These are phyloP conservation scores for Nigrospora oryzae DNA, from an alignment of 2,329 filamentous ascomycete species.

Conservation along the genomic window DNA sequence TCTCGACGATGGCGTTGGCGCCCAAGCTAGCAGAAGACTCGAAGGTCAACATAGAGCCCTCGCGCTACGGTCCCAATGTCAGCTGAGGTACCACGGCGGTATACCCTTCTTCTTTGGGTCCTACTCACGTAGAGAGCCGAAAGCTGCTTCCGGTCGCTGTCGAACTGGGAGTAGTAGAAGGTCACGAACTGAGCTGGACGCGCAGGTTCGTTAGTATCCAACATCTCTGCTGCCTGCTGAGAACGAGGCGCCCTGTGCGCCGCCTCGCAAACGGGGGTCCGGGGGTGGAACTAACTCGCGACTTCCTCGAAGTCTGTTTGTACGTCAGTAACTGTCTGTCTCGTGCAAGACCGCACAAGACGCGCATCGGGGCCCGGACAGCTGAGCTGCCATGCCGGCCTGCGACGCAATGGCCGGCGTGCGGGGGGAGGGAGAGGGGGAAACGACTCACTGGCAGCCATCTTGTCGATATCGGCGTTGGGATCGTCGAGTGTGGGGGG, in stretches of 20 bases:
- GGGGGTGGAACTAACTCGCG: constrained; percentile 31
- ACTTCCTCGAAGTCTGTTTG: constrained; percentile 33
- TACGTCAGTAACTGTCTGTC: constrained; percentile 5
- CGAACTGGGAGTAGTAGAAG: constrained; percentile 89
- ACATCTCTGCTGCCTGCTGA: not conserved
- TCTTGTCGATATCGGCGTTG: not conserved
- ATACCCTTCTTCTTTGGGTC: not conserved
- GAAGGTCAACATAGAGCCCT: constrained; percentile 88
- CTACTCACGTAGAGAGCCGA: constrained; percentile 69
- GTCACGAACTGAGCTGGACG: constrained; percentile 72
- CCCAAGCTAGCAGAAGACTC: constrained; percentile 65
- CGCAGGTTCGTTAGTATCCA: constrained; percentile 4
- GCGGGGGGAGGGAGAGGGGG: not conserved
- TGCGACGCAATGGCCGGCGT: not conserved
- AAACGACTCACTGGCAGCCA: constrained; percentile 5
- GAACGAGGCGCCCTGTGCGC: not conserved
- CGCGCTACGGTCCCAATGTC: constrained; percentile 44
- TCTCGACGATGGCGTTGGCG: constrained; percentile 59
- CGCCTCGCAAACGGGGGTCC: not conserved
- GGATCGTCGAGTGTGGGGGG: too few species aligned
- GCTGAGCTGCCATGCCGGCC: constrained; percentile 13
- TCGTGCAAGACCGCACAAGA: constrained; percentile 1
- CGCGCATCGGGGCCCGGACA: constrained; percentile 22
- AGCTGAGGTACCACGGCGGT: not conserved
- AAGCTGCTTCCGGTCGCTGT: constrained; percentile 58